Conservation (phyloP, 768 basidiomycete genomes). For the Sporobolomyces phaffii region DNA sequence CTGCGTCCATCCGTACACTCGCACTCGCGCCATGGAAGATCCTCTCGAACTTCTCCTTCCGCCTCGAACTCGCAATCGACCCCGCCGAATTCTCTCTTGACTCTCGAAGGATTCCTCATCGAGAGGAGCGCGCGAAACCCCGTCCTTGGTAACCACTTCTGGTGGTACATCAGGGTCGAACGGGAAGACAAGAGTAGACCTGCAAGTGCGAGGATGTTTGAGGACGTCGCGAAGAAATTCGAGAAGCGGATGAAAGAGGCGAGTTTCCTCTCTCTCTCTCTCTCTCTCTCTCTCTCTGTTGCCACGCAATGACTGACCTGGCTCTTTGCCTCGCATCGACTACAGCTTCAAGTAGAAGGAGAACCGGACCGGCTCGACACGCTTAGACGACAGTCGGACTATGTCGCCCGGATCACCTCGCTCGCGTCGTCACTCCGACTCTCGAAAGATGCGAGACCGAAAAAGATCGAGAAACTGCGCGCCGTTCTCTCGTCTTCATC, state of each 20-base stretch:
- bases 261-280: constrained; percentile 18
- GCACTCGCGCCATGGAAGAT: constrained; percentile 10
- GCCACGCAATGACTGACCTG: too few relatives aligned
- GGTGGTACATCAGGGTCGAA: constrained; percentile 97
- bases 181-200: constrained; percentile 69
- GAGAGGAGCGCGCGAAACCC: constrained; percentile 72
- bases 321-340: neutral
- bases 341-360: constrained; percentile 56
- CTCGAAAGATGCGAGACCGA: constrained; percentile 87
- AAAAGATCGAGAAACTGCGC: constrained; percentile 96
- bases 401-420: constrained; percentile 76
- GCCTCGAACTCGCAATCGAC: constrained; percentile 49
- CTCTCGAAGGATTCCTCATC: constrained; percentile 87
- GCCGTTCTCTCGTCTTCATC: constrained; percentile 71
- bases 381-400: constrained; percentile 83
- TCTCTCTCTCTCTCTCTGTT: too few relatives aligned
- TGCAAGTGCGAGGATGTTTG: constrained; percentile 74
- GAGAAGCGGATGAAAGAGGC: constrained; percentile 84
- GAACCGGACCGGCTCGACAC: constrained; percentile 76
- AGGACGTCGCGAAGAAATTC: constrained; percentile 80
- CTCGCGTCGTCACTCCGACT: constrained; percentile 79
- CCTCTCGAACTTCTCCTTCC: constrained; percentile 2
- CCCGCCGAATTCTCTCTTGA: constrained; percentile 59
- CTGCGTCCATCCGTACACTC: constrained; percentile 4
- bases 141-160: constrained; percentile 80